Conservation (phyloP, 2,329 filamentous ascomycete genomes). For the Botrytis galanthina region DNA sequence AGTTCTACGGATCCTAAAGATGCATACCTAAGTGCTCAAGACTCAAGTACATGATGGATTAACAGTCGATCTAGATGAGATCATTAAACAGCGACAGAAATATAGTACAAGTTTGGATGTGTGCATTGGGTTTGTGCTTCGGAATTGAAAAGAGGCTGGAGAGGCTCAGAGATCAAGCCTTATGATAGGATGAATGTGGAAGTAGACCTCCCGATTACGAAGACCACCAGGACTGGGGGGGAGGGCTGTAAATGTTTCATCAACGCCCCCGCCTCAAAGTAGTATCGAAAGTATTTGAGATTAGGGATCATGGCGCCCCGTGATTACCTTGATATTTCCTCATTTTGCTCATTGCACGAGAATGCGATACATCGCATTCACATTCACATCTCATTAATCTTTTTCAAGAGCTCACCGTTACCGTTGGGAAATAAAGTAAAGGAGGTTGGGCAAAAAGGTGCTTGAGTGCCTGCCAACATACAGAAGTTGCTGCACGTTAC, state of each 20-base stretch:
- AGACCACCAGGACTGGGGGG: conserved; percentile 8
- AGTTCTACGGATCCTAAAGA: conserved; percentile 5
- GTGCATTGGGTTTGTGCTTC: not conserved
- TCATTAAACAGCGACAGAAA: not conserved
- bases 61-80: conserved; percentile 3
- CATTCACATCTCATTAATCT: conserved; percentile 4
- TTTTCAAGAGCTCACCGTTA: conserved; percentile 16
- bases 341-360: conserved; percentile 6
- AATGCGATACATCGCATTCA: conserved; percentile 18
- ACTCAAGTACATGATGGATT: conserved; percentile 13
- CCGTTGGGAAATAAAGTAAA: conserved; percentile 10
- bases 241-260: conserved; percentile 4
- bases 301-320: conserved; percentile 14
- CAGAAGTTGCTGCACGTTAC: conserved; percentile 20
- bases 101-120: not conserved
- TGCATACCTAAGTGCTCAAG: conserved; percentile 10
- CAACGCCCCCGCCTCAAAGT: conserved; percentile 17
- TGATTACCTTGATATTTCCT: conserved; percentile 15
- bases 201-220: conserved; percentile 1
- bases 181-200: not conserved
- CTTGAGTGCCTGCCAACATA: conserved; percentile 15
- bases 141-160: not conserved
- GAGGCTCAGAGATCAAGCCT: not conserved
- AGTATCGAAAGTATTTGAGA: conserved; percentile 2
- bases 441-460: conserved; percentile 18